Evolutionary conservation across 371 early-diverging fungal species (phyloP), one percentile per base, ranked within the genome.

Genomic region (Saksenaea vasiformis): DNA sequence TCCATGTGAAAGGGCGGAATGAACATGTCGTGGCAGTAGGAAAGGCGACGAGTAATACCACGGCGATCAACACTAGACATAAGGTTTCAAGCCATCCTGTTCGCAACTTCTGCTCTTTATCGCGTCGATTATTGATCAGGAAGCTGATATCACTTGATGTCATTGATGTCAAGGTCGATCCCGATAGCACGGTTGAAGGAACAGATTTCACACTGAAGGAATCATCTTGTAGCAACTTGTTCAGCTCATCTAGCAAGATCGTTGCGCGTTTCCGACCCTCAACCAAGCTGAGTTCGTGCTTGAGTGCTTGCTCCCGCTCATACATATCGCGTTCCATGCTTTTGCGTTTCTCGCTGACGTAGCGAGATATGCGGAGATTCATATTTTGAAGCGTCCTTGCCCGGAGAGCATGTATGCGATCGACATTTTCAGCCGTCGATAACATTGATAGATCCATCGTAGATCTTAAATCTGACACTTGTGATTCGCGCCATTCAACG

Each of bases 401-500:
- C 15, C 65, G 65, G 9, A 72, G 37, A 13, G 55, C 62, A 24
- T 66, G 62, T 1, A 72, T 66, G 2, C 66, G 66, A 56, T 72
- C 72, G 14, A 64, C 69, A 1, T 58, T 60, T 31, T 72, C 68
- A 1, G 65, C 63, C 2, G 68, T 55, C 1, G 72, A 64, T 28
- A 66, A 31, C 31, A 61, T 60, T 1, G 72, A 65, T 28, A 57
- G 31, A 8, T 28, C 56, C 5, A 58, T 39, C 7, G 28, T 54
- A 15, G 56, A 26, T 10, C 51, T 47, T 22, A 27, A 17, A 26
- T 56, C 44, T 35, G 56, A 19, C 28, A 65, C n/a, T 34, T 69
- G 74, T 10, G 61, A 61, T 27, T 72, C 61, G 24, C 86, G 72
- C 87, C 87, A 86, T 56, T 72, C 70, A 22, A 82, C 74, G 69